Percentiles rank a stretch among this genome's conserved stretches.
phyloP scores from a whole-genome alignment of 768 basidiomycete species.

The Termitomyces sp. region DNA sequence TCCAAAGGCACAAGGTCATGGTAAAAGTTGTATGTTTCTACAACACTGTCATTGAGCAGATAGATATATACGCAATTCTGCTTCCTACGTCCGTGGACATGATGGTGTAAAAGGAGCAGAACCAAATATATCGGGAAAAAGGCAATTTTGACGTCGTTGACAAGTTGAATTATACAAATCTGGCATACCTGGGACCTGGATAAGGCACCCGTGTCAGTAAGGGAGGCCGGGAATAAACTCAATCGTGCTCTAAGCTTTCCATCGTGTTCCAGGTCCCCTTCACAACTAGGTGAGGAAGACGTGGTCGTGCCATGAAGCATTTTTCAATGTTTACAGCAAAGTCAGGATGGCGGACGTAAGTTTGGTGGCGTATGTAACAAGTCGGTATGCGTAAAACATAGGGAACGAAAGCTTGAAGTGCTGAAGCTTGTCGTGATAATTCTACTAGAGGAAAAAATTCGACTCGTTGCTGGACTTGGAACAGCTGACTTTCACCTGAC shows the following conservation, averaged over 20 bases:
- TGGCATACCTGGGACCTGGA: slow-evolving; percentile 4
- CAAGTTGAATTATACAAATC: slow-evolving; percentile 1
- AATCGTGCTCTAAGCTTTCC: slow-evolving; percentile 2
- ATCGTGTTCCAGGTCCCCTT: not conserved
- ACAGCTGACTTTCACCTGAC: not conserved
- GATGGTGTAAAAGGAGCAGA: not conserved
- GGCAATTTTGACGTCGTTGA: slow-evolving; percentile 6
- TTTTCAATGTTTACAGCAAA: not conserved
- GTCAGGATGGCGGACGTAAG: not conserved
- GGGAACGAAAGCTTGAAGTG: not conserved
- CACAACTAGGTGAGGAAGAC: not conserved
- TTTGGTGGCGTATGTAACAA: slow-evolving; percentile 2
- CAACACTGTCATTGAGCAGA: not conserved
- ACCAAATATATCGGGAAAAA: slow-evolving; percentile 6
- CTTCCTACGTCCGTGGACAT: slow-evolving; percentile 10
- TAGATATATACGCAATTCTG: slow-evolving; percentile 3
- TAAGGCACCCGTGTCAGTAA: slow-evolving; percentile 5
- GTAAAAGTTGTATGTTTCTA: not conserved
- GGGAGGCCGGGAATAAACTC: slow-evolving; percentile 7
- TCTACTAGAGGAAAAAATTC: not conserved
- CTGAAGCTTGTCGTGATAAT: not conserved
- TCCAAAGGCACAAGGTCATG: not conserved
- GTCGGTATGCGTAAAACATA: not conserved
- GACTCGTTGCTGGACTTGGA: not conserved
- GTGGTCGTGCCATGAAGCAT: slow-evolving; percentile 7